phyloP scores from a whole-genome alignment of 2,329 filamentous ascomycete species.

The Scorias spongiosa region DNA sequence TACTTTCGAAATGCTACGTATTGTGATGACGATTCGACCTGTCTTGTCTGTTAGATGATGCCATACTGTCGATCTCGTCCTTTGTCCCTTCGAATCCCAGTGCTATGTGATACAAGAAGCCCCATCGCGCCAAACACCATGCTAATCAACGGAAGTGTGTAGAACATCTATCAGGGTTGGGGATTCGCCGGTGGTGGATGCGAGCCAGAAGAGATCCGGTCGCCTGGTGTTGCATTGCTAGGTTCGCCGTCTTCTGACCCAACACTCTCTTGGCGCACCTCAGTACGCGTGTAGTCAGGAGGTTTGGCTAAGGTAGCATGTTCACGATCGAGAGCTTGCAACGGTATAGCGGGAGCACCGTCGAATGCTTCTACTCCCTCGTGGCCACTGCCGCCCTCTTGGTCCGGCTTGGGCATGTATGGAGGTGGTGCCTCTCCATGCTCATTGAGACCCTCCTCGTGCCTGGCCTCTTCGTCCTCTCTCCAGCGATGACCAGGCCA shows the following conservation, averaged over 20 bases:
- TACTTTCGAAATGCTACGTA: no score
- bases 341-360: slow-evolving; percentile 18
- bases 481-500: background rate
- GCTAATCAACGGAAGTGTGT: no score
- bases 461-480: slow-evolving; percentile 3
- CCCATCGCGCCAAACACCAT: no score
- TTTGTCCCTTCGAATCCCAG: no score
- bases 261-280: background rate
- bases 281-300: slow-evolving; percentile 22
- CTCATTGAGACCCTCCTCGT: slow-evolving; percentile 47
- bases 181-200: no score
- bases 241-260: background rate
- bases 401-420: slow-evolving; percentile 30
- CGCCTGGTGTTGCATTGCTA: no score
- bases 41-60: no score
- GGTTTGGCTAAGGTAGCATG: slow-evolving; percentile 21
- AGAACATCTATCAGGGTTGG: no score
- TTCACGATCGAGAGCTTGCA: slow-evolving; percentile 24
- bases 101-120: no score
- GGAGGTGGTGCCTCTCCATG: slow-evolving; percentile 50
- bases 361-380: background rate
- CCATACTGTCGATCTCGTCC: no score
- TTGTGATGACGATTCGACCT: no score
- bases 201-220: no score
- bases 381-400: slow-evolving; percentile 4